phyloP scores from a whole-genome alignment of 1,139 yeast species.

The Candida freyschussii region DNA sequence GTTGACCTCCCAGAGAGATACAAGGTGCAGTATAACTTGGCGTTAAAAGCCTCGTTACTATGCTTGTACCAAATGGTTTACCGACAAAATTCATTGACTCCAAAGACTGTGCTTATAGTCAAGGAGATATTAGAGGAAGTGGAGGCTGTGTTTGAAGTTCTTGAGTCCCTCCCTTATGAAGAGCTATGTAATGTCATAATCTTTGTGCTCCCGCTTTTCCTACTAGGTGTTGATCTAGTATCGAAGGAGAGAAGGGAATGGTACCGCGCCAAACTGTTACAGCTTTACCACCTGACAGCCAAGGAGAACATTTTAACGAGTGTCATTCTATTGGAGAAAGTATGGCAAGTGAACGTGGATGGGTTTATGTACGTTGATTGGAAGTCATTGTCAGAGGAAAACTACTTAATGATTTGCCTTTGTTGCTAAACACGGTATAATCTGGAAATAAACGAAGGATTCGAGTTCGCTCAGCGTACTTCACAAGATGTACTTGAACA shows the following conservation, averaged over 20 bases:
- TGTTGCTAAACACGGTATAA: too few relatives aligned
- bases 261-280: constrained; percentile 6
- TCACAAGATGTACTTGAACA: constrained; percentile 8
- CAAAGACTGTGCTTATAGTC: constrained; percentile 12
- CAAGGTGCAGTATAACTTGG: constrained; percentile 8
- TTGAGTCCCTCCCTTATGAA: background rate
- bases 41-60: constrained; percentile 7
- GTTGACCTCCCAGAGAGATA: constrained; percentile 5
- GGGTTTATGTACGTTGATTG: constrained; percentile 10
- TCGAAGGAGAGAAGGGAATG: constrained; percentile 6
- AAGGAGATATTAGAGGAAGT: constrained; percentile 6
- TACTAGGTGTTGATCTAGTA: constrained; percentile 13
- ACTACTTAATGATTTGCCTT: constrained; percentile 2
- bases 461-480: too few relatives aligned
- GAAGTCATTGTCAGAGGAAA: constrained; percentile 5
- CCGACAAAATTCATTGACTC: constrained; percentile 12
- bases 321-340: constrained; percentile 7
- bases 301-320: constrained; percentile 9
- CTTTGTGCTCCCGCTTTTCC: constrained; percentile 10
- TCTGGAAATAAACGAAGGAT: too few relatives aligned
- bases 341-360: constrained; percentile 9
- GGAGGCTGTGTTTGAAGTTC: constrained; percentile 2
- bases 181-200: constrained; percentile 5
- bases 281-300: constrained; percentile 4
- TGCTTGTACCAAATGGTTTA: constrained; percentile 13